Base-by-base conservation (phyloP, 78 protist genomes). In the Cavenderia fasciculata region DNA sequence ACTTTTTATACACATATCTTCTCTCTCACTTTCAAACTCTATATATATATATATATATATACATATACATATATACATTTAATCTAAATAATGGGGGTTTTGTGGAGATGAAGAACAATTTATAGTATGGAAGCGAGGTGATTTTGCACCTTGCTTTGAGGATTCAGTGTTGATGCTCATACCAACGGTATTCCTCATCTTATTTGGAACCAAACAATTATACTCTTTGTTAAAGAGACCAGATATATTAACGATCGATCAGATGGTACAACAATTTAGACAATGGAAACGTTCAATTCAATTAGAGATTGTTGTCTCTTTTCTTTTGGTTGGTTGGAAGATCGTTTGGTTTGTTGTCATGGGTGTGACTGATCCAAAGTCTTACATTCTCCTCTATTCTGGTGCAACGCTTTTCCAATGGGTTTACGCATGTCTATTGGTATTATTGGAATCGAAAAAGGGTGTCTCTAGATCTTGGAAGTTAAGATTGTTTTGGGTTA, bases 401-500 rank as follows among this genome's bases (percentile, higher is more conserved):
- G 61, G 52, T 4, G 59, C 56, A 4, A 82, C 90, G 2, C 18
- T 82, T 3, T 21, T 43, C 4, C 90, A 82, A 68, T 82, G 90
- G 90, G 40, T 40, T 2, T 31, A 54, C 54, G 68, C 78, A 10
- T 25, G 49, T 6, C 59, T 33, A 31, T 7, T 82, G 23, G 59
- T 82, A 10, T 82, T 51, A 33, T 14, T 54, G 14, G 90, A 82
- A 43, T 27, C 68, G 23, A 82, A 82, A 57, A 82, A 82, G 33
- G 78, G 90, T 82, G 70, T 66, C 47, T 31, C 92, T 5, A 12
- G 86, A 18, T 70, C 84, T 40, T 86, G 92, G 86, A 66, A 86
- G 29, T 29, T 86, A 14, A 16, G 86, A 21, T 27, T 75, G 40
- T 86, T n/a, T 38, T 86, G 92, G 85, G 40, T 75, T 2, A 10